Base-by-base conservation (phyloP, 441 rosid genomes). In the Croton setiger region DNA sequence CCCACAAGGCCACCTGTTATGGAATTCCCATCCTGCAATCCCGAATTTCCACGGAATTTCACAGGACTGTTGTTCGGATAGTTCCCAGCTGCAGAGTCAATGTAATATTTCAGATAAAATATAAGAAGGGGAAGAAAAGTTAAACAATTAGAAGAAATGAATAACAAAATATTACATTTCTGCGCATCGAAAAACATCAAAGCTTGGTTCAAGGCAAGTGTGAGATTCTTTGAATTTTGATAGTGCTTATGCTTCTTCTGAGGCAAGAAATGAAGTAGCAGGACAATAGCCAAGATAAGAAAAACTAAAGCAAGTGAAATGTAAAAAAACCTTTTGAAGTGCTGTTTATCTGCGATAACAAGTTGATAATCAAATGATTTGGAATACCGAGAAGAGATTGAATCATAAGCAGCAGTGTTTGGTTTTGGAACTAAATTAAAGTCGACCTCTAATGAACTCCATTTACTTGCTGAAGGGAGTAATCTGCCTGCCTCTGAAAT, bases 101-200 rank as follows among this genome's bases (percentile, higher is more conserved):
- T 6, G 12, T 23, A 12, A 45, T 45, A 15, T 45, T 57, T 18
- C 23, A 54, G 1, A 3, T 35, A 63, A 53, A 43, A 35, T 18
- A 35, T 17, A 12, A 10, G 14, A n/a, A 14, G 14, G 41, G 41
- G 39, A 18, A 33, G 15, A 35, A 41, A n/a, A 33, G 31, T 45
- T 55, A 21, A 6, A 51, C 0, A 21, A 45, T 9, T 23, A 47
- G 2, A 33, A 45, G 31, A 41, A 51, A 70, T 20, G 41, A 9
- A 37, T 69, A 6, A 13, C 18, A 36, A 23, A 63, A 17, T 18
- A 35, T 72, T 80, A 88, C 90, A 88, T 66, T 81, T 84, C 68
- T 86, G 93, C 14, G 87, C 89, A 76, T 86, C 89, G 37, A 84
- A 88, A 72, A 88, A 88, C 23, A 74, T 79, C 20, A 88, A 77